Percentiles rank a stretch among this genome's conserved stretches.
Conservation (phyloP, 208 protist genomes). For the Angomonas desouzai region DNA sequence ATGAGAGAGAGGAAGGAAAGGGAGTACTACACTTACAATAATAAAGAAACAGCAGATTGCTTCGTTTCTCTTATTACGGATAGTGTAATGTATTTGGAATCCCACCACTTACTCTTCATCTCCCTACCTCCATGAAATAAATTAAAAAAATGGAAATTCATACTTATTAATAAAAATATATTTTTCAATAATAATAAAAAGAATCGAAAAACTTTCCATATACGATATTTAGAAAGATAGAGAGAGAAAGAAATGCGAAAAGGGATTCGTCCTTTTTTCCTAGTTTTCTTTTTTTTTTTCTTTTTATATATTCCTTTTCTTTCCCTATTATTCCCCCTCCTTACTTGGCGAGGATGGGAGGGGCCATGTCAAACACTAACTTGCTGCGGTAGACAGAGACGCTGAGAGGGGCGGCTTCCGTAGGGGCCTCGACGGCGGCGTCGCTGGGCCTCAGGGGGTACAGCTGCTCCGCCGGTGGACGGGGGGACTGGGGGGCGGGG, state of each 20-base stretch:
- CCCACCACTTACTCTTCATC: no score
- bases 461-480: conserved; percentile 2
- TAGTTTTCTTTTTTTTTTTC: not conserved
- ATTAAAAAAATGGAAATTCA: no score
- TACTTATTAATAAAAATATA: no score
- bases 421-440: not conserved
- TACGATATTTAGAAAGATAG: not conserved
- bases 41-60: no score
- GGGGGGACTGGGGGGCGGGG: not conserved
- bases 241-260: no score
- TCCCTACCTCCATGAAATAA: no score
- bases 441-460: conserved; percentile 6
- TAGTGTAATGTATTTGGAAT: no score
- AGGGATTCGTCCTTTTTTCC: no score
- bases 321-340: not conserved
- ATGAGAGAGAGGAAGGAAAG: no score
- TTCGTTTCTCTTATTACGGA: no score
- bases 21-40: no score
- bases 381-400: conserved; percentile 28
- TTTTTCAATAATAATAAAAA: no score
- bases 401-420: conserved; percentile 8
- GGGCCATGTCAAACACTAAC: conserved; percentile 28
- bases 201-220: not conserved
- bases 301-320: not conserved
- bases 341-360: conserved; percentile 16